Base-by-base conservation (phyloP, 176 grass and related monocot species). In the Zoysia pacifica region DNA sequence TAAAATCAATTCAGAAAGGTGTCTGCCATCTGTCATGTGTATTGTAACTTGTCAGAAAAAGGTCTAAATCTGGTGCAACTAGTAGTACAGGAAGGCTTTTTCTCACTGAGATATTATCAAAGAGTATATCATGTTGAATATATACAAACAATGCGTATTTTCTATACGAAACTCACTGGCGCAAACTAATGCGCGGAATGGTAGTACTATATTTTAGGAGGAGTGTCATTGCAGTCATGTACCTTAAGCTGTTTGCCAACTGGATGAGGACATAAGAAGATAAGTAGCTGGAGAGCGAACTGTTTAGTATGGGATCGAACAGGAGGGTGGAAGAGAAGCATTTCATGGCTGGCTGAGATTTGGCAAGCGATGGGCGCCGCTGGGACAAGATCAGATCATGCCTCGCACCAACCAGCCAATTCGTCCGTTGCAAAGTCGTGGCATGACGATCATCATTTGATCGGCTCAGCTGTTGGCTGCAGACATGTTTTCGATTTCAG, bases 321-420 rank as follows among this genome's bases (percentile, higher is more conserved):
- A 48, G 41, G 60, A 48, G 8, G 62, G 65, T 14, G 51, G 36
- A 14, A 78, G 14, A 11, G 4, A 46, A 35, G 62, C 37, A 78
- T 41, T 13, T 49, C 63, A 54, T 28, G 86, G 69, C 74, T 80
- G 81, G 81, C 20, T 62, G 28, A 1, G 70, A 80, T 75, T 58
- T 83, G n/a, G 48, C 36, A 47, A 65, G 61, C 45, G 70, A 74
- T 74, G 80, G 48, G 61, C 40, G 35, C 49, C 80, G 48, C 67
- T 52, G 19, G 72, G 69, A 79, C 76, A 84, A 65, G 76, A 84
- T 75, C 81, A 11, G 68, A 11, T 88, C 81, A 84, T 88, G 81
- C 70, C 63, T 80, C 76, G 76, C 76, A 84, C 76, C 86, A 48
- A 54, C 69, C 75, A 44, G 75, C 81, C 11, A 6, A 41, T 73